Evolutionary conservation across 177 flowering plant genomes (phyloP), one percentile per base, ranked within the genome.

Genomic region (Telopea speciosissima): DNA sequence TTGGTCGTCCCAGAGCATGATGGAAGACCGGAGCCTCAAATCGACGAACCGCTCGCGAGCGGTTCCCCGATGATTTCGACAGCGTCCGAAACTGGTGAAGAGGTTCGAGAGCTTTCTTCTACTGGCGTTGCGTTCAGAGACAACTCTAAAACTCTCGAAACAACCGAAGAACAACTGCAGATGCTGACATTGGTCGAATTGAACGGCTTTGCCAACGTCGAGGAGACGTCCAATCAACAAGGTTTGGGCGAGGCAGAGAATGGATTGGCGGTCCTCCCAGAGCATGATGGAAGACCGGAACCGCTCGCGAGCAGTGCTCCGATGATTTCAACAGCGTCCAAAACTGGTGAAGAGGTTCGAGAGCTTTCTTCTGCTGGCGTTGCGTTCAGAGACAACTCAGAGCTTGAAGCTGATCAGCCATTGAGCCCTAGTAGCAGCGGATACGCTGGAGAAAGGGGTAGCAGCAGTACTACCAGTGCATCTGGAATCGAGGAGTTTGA

Each of bases 341-440:
- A 63, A 42, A 31, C 22, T 23, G 69, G 25, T 23, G 68, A 65
- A 22, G 79, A 65, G 75, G 68, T 71, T 24, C 24, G 67, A 44
- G 72, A 62, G 25, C 58, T 68, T 45, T 62, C 72, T 26, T 73
- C 68, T 23, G 58, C 69, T 54, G 68, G 54, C 21, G 73, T 19
- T 22, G 49, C 42, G 13, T 68, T 75, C 85, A 76, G 78, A 58
- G 70, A 73, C 42, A 75, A 71, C 72, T 77, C 77, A 24, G 85
- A 81, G 78, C 66, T n/a, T 68, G 84, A 84, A 64, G 68, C 42
- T 70, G 83, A 82, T 63, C 75, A 33, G 5, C 78, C 70, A n/a
- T 62, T 72, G 45, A 95, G 94, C 71, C 93, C 99, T 33, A 90
- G 94, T 74, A 95, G 96, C 67, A 91, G 94, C 42, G 97, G 97